A percentile compares a stretch with the other conserved stretches of the same genome.
Conservation (phyloP, 1,139 yeast species). For the Taiozyma sp. region DNA sequence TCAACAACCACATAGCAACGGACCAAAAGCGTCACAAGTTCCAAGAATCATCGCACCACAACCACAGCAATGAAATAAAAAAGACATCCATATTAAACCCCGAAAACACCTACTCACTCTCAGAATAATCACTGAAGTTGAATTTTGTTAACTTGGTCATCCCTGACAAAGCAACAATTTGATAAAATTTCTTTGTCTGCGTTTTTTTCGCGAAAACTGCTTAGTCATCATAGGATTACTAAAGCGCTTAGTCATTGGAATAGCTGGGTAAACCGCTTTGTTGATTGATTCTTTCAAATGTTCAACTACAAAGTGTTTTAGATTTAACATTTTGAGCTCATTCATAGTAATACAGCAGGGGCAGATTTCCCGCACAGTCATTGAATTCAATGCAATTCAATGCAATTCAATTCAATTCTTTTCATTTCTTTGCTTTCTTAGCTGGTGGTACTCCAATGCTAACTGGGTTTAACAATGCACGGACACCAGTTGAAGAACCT, state of each 20-base stretch:
- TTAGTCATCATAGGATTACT: no score
- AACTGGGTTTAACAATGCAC: conserved; percentile 21
- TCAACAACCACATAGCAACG: neutral
- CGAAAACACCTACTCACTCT: neutral
- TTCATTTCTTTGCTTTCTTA: conserved; percentile 10
- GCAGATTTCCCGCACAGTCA: no score
- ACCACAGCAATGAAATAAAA: neutral
- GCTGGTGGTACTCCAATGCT: conserved; percentile 5
- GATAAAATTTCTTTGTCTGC: neutral
- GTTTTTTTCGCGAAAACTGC: no score
- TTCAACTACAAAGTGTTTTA: no score
- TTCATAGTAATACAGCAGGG: neutral
- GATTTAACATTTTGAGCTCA: neutral
- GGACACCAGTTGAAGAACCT: conserved; percentile 15
- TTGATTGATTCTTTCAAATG: no score
- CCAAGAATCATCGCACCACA: neutral
- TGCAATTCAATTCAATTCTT: neutral
- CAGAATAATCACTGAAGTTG: neutral
- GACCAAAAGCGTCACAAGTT: neutral
- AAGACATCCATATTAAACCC: no score
- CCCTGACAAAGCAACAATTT: neutral
- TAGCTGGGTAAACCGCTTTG: no score
- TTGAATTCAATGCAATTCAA: no score
- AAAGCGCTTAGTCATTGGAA: no score
- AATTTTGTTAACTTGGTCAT: neutral